These are phyloP conservation scores for Globisporangium yorkense DNA, from an alignment of 352 stramenopile species.

Conservation along the genomic window DNA sequence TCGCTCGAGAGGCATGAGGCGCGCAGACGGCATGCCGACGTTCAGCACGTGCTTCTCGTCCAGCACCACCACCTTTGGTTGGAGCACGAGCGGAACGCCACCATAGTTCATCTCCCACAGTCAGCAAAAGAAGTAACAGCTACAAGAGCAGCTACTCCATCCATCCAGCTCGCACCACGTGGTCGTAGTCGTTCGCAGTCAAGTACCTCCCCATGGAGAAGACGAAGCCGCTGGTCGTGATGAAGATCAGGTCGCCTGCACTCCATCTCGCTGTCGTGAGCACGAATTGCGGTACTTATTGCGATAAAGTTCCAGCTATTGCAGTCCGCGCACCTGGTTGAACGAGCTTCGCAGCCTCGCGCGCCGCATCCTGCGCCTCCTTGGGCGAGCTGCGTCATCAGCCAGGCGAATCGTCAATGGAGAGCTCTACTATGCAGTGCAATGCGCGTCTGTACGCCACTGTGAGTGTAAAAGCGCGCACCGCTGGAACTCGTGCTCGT, in stretches of 20 bases:
- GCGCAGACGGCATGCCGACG: constrained; percentile 49
- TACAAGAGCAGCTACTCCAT: neutral
- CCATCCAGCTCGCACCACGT: constrained; percentile 31
- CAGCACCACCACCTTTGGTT: constrained; percentile 47
- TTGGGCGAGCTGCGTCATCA: constrained; percentile 34
- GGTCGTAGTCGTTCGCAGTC: constrained; percentile 66
- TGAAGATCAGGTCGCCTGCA: constrained; percentile 76
- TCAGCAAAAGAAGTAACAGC: neutral
- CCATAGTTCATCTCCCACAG: neutral
- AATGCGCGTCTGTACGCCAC: too few species aligned
- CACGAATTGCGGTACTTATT: neutral
- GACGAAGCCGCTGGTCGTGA: constrained; percentile 63
- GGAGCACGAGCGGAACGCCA: neutral
- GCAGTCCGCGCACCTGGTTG: constrained; percentile 31
- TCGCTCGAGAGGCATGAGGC: constrained; percentile 55
- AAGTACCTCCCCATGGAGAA: constrained; percentile 61
- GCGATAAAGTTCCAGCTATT: neutral
- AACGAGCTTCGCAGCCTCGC: constrained; percentile 53
- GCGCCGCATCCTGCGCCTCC: constrained; percentile 49
- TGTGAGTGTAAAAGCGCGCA: constrained; percentile 9
- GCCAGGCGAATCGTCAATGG: neutral
- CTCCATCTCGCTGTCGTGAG: neutral
- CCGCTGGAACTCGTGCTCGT: constrained; percentile 70
- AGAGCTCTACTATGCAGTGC: neutral
- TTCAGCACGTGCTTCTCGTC: constrained; percentile 58